Base-by-base conservation (phyloP, 495 filamentous ascomycete genomes). In the Hypomontagnella submonticulosa region DNA sequence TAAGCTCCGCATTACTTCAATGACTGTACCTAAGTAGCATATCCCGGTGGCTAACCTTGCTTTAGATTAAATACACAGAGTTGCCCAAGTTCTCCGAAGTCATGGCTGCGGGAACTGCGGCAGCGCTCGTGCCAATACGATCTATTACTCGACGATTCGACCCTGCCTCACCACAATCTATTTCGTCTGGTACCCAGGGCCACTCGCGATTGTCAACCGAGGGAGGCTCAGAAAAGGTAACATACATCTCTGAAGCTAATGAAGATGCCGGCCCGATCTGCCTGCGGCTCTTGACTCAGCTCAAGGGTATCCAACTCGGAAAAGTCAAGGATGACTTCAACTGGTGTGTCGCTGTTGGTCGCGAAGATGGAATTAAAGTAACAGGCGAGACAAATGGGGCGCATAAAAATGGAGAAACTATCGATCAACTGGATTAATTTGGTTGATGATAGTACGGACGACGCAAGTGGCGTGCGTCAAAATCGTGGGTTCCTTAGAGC, bases 21-120 rank as follows among this genome's bases (percentile, higher is more conserved):
- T 13, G 15, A n/a, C n/a, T n/a, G 40, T 37, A 44, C 37, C 12
- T 27, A 44, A 12, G 11, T 18, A 36, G 46, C 3, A 2, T 32
- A 5, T 40, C 13, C 20, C 40, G 0, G 23, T 58, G 12, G 53
- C 67, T 74, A 59, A 74, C 63, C 23, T 8, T 12, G 10, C 8
- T 10, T n/a, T 53, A 88, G 80, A 89, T 96, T 72, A 84, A 85
- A 62, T 94, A 94, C 75, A 81, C 85, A n/a, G 94, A 99, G 64
- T 79, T 97, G 7, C 72, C 77, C 11, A 72, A 77, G 5, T 97
- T 98, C 77, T 81, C 81, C 43, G 95, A 99, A 75, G 88, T 99
- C 15, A 84, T 97, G 77, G 95, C 94, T 3, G 92, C 92, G 1
- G 95, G 95, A 0, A 99, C 95, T 0, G 95, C 95, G 4, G 95